Conservation (phyloP, 441 rosid species). For the Pelargonium myrrhifolium region DNA sequence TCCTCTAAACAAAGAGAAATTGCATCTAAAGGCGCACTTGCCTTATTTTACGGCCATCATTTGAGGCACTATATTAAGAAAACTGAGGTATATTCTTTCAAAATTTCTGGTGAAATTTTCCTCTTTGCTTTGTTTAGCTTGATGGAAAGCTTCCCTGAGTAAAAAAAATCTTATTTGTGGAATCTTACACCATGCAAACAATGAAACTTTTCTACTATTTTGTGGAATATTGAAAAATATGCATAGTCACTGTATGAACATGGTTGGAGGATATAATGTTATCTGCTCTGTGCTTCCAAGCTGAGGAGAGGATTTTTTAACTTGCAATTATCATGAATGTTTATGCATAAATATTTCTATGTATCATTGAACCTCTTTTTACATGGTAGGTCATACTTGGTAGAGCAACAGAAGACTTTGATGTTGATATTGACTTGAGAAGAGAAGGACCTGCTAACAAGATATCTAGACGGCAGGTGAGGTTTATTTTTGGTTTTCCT, state of each 20-base stretch:
- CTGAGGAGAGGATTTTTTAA: neutral
- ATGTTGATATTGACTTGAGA: conserved; percentile 25
- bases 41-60: conserved; percentile 19
- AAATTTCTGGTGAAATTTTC: neutral
- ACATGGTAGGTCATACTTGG: conserved; percentile 35
- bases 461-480: conserved; percentile 26
- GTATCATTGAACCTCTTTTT: conserved; percentile 7
- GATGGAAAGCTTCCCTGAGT: neutral
- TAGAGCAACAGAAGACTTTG: conserved; percentile 23
- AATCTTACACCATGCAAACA: neutral
- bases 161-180: neutral
- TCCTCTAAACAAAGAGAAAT: conserved; percentile 22
- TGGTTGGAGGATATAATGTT: neutral
- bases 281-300: neutral
- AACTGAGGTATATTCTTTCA: conserved; percentile 16
- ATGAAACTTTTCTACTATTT: neutral
- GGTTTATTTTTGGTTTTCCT: neutral
- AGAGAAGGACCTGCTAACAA: conserved; percentile 19
- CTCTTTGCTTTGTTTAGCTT: neutral
- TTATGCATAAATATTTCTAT: neutral
- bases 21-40: conserved; percentile 21
- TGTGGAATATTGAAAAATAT: neutral
- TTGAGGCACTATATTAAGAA: conserved; percentile 22
- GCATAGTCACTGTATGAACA: neutral
- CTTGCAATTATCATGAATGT: neutral